phyloP scores from a whole-genome alignment of 163 green algal genomes.

The Chlorella variabilis region DNA sequence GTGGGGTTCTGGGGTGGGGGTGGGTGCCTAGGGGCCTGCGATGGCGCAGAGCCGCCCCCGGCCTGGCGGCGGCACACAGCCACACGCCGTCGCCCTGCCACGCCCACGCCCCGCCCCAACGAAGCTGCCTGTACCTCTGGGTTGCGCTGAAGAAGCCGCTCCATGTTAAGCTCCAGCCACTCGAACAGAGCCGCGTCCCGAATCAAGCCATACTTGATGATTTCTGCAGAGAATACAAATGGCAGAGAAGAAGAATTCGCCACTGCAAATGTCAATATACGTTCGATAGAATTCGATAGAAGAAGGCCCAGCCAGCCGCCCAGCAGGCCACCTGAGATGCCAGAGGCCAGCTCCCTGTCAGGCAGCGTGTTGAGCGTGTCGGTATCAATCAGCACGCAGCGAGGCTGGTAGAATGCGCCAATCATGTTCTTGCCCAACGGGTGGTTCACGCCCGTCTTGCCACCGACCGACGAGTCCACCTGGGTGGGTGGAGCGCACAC shows the following conservation, averaged over 20 bases:
- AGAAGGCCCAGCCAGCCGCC: no score
- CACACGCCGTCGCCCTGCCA: neutral
- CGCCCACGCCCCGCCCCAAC: no score
- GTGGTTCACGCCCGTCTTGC: constrained; percentile 99
- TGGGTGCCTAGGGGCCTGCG: no score
- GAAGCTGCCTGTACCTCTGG: constrained; percentile 35
- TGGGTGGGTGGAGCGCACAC: no score
- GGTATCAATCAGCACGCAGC: constrained; percentile 85
- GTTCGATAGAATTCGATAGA: no score
- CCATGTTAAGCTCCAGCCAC: constrained; percentile 94
- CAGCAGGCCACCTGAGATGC: constrained; percentile 67
- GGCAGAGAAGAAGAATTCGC: neutral
- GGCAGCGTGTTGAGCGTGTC: constrained; percentile 82
- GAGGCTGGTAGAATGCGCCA: constrained; percentile 98
- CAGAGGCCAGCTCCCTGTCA: constrained; percentile 89
- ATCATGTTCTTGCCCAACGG: constrained; percentile 99
- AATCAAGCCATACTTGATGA: constrained; percentile 99
- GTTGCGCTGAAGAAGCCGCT: constrained; percentile 81
- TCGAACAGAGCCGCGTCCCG: constrained; percentile 92
- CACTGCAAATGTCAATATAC: no score
- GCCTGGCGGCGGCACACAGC: no score
- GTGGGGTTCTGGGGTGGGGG: no score
- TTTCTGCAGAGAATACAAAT: constrained; percentile 64
- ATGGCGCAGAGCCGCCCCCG: no score
- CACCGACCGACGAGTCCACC: constrained; percentile 97